A percentile compares a stretch with the other conserved stretches of the same genome.
phyloP scores from a whole-genome alignment of 768 basidiomycete genomes.

The Russula olivacea region DNA sequence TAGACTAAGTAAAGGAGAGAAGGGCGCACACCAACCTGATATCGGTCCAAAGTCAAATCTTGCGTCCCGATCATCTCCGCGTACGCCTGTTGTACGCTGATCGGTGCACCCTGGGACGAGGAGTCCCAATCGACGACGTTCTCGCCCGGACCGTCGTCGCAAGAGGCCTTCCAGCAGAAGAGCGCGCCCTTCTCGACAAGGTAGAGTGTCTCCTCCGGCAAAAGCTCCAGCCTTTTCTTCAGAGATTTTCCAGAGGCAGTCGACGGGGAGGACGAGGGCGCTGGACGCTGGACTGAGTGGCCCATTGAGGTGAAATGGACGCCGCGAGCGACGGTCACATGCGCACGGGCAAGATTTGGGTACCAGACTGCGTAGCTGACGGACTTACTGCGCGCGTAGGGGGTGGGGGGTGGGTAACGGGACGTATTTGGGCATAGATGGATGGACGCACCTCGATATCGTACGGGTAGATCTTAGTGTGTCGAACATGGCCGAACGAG shows the following conservation, averaged over 20 bases:
- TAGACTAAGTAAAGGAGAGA: not conserved
- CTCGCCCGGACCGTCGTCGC: slow-evolving; percentile 25
- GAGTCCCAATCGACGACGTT: slow-evolving; percentile 38
- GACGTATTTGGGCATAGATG: not conserved
- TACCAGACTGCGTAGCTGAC: slow-evolving; percentile 81
- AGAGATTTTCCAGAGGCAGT: slow-evolving; percentile 37
- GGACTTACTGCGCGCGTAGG: slow-evolving; percentile 47
- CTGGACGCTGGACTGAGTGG: slow-evolving; percentile 56
- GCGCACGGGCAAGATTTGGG: slow-evolving; percentile 53
- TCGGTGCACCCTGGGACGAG: slow-evolving; percentile 54
- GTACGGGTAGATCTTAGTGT: slow-evolving; percentile 68
- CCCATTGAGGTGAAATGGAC: slow-evolving; percentile 80
- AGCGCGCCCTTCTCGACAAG: slow-evolving; percentile 85
- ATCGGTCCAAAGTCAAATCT: slow-evolving; percentile 74
- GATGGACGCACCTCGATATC: slow-evolving; percentile 57
- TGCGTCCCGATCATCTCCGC: slow-evolving; percentile 77
- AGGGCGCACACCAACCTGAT: slow-evolving; percentile 55
- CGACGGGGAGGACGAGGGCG: slow-evolving; percentile 14
- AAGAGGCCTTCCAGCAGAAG: slow-evolving; percentile 68
- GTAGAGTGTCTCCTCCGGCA: slow-evolving; percentile 95
- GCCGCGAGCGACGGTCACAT: slow-evolving; percentile 73
- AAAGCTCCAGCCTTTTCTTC: slow-evolving; percentile 67
- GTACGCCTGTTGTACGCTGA: slow-evolving; percentile 90
- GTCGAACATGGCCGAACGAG: slow-evolving; percentile 82
- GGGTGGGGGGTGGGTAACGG: not conserved